Evolutionary conservation across 495 filamentous ascomycete species (phyloP), one percentile per base, ranked within the genome.

Genomic region (Thozetella sp.): DNA sequence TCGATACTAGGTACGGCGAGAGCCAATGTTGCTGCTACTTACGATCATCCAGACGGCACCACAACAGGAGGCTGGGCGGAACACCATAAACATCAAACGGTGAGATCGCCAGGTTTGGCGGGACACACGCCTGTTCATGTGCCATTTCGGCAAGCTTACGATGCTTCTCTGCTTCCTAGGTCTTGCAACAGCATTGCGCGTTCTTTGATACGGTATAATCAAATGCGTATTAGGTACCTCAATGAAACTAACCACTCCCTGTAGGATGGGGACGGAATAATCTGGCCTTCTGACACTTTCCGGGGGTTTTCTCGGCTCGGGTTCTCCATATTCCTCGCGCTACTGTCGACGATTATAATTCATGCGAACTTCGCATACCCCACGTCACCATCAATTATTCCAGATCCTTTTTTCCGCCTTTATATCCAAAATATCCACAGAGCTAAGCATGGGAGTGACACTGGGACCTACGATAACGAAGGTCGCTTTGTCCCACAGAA

Each of bases 401-500:
- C 80, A 11, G 82, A 85, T 56, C 77, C 77, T 2, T 76, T 78
- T 43, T 83, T 83, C 69, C 66, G 82, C 12, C 65, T 84, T 25
- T 82, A 75, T 59, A 58, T 75, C 2, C 52, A 57, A 13, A 69
- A 67, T 10, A 74, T 83, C 27, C 76, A 84, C 64, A 82, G 78
- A 61, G 73, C 68, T 40, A 85, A 83, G 65, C 80, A 83, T 57
- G 82, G 80, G 12, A 77, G 72, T 50, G 80, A 83, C 57, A 75
- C 64, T 24, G 74, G 72, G 19, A 72, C 67, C 12, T 83, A 72
- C 59, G 79, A 83, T 63, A 65, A 63, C 12, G 80, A 84, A 59
- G 80, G 80, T 2, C 67, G 79, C 1, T 80, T 83, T 57, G 43
- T 73, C 6, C 79, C 79, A 34, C 74, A 79, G 69, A 62, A 65